phyloP scores from a whole-genome alignment of 192 early-diverging fungal species.

The Coemansia furcata region DNA sequence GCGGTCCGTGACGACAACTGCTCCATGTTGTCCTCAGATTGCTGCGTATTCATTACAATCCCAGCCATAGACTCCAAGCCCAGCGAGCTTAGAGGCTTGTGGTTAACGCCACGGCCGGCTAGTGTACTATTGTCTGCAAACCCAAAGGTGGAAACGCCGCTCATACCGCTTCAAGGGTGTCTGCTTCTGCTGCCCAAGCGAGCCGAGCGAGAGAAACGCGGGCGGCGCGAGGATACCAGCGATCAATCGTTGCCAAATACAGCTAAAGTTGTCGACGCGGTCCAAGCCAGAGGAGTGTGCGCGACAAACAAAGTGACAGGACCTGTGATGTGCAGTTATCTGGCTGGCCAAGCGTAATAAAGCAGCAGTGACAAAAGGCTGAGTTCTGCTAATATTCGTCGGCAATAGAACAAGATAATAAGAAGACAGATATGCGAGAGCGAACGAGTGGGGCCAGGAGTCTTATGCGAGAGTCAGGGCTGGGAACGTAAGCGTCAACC shows the following conservation, averaged over 20 bases:
- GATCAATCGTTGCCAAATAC: not conserved
- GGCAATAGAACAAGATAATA: not conserved
- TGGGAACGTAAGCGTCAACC: not conserved
- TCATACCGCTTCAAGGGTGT: not conserved
- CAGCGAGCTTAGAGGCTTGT: slow-evolving; percentile 6
- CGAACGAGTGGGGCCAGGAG: not conserved
- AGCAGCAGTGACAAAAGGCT: not conserved
- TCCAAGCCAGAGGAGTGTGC: not conserved
- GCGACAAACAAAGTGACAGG: not conserved
- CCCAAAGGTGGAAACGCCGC: slow-evolving; percentile 5
- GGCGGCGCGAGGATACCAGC: not conserved
- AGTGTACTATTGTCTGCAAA: slow-evolving; percentile 7
- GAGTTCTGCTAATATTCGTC: not conserved
- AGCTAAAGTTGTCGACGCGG: not conserved
- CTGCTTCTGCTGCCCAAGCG: slow-evolving; percentile 1
- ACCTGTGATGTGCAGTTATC: not conserved
- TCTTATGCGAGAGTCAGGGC: not conserved
- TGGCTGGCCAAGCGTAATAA: not conserved
- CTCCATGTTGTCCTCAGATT: slow-evolving; percentile 26
- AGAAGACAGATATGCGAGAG: not conserved
- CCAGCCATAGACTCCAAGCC: slow-evolving; percentile 34
- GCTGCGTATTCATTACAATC: slow-evolving; percentile 35
- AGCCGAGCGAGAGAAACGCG: not conserved
- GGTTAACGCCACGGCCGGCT: not conserved
- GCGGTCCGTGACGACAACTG: slow-evolving; percentile 26